These are phyloP conservation scores for Micractinium sp. DNA, from an alignment of 139 green algal species.

Conservation along the genomic window DNA sequence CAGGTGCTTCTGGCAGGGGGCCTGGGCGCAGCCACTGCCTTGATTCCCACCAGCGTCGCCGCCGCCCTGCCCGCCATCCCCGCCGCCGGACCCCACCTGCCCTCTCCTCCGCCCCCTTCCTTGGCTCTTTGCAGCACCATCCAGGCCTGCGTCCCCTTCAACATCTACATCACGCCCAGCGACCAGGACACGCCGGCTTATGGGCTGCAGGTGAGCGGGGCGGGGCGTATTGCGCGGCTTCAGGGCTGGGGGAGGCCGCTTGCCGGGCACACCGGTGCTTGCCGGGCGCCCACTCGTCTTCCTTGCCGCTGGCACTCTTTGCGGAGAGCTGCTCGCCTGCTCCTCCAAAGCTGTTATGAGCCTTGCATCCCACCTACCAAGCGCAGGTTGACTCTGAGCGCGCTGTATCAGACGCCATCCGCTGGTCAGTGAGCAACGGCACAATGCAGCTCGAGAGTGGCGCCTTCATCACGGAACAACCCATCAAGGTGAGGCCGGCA, in stretches of 20 bases:
- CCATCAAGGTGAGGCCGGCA: slow-evolving; percentile 30
- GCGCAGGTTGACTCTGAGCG: slow-evolving; percentile 10
- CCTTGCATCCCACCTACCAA: no score
- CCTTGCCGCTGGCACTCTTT: no score
- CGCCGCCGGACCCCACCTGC: background rate
- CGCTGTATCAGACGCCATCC: background rate
- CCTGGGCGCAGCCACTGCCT: background rate
- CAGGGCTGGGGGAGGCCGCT: no score
- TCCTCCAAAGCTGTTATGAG: no score
- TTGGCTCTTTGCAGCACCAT: background rate
- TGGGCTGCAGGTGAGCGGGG: background rate
- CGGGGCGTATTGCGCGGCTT: no score
- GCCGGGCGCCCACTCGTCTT: no score
- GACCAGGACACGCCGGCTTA: background rate
- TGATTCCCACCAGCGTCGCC: no score
- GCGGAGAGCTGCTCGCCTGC: no score
- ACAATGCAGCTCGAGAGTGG: slow-evolving; percentile 2
- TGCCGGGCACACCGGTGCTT: no score
- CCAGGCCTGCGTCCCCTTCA: slow-evolving; percentile 28
- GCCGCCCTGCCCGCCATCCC: background rate
- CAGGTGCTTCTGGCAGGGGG: background rate
- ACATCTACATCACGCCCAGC: slow-evolving; percentile 18
- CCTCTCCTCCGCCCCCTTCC: background rate
- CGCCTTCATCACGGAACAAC: slow-evolving; percentile 12
- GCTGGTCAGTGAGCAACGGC: background rate